Conservation (phyloP, 2,329 filamentous ascomycete genomes). For the Aspergillus aculeatinus region DNA sequence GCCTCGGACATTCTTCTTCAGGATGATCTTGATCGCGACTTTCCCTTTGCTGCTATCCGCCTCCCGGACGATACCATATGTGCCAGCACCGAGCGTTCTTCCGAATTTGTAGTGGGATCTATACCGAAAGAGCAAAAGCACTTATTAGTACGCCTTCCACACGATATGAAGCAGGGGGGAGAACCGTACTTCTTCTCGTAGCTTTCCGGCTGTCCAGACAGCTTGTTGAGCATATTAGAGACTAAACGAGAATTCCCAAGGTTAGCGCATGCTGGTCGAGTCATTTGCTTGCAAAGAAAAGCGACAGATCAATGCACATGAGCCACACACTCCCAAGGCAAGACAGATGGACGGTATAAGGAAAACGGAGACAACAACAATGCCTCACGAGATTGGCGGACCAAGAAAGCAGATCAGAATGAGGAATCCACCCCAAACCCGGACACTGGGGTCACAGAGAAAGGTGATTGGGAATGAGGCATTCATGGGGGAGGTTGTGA, state of each 20-base stretch:
- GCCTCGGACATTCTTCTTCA: constrained; percentile 98
- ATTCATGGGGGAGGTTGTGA: neutral
- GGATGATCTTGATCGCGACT: constrained; percentile 96
- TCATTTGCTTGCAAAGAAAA: too few species aligned
- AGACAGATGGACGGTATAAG: neutral
- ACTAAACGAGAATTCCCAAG: constrained; percentile 53
- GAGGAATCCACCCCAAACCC: neutral
- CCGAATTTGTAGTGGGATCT: constrained; percentile 90
- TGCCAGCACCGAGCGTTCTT: constrained; percentile 89
- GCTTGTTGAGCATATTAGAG: constrained; percentile 87
- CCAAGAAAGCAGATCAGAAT: constrained; percentile 4
- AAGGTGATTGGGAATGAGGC: neutral
- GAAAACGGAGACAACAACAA: neutral
- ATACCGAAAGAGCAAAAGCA: constrained; percentile 15
- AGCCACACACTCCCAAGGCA: neutral
- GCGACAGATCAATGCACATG: neutral
- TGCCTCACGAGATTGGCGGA: neutral
- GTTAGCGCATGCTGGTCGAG: constrained; percentile 1
- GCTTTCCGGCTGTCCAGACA: constrained; percentile 93
- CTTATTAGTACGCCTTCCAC: constrained; percentile 10
- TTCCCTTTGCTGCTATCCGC: constrained; percentile 78
- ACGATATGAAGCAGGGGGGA: neutral
- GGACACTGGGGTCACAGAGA: neutral
- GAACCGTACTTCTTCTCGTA: constrained; percentile 89
- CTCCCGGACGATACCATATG: constrained; percentile 97